A percentile compares a stretch with the other conserved stretches of the same genome.
Conservation (phyloP, 768 basidiomycete species). For the Tylopilus rubrobrunneus region DNA sequence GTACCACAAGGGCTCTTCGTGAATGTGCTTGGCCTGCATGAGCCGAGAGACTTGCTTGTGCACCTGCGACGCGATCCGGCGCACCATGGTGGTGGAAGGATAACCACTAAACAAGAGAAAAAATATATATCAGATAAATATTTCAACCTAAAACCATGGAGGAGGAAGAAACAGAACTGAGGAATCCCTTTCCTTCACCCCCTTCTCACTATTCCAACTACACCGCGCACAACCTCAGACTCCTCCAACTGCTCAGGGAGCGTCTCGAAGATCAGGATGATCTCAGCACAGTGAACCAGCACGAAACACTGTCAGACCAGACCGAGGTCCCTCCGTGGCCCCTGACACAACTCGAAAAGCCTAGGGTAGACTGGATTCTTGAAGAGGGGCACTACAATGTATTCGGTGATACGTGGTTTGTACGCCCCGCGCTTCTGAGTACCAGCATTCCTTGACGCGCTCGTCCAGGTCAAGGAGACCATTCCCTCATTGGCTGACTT, state of each 20-base stretch:
- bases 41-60: conserved; percentile 84
- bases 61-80: conserved; percentile 81
- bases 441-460: conserved; percentile 15
- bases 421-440: conserved; percentile 37
- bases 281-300: conserved; percentile 46
- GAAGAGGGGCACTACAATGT: conserved; percentile 79
- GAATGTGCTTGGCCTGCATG: conserved; percentile 59
- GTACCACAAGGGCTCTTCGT: conserved; percentile 75
- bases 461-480: conserved; percentile 63
- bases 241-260: conserved; percentile 60
- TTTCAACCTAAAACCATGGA: conserved; percentile 26
- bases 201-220: conserved; percentile 82
- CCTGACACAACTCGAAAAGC: conserved; percentile 73
- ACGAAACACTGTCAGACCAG: conserved; percentile 66
- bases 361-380: conserved; percentile 86
- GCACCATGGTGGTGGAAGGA: conserved; percentile 40
- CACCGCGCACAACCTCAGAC: conserved; percentile 65
- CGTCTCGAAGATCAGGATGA: conserved; percentile 41
- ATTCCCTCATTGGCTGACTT: conserved; percentile 78
- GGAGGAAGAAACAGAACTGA: conserved; percentile 71
- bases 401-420: conserved; percentile 90
- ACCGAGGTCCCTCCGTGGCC: conserved; percentile 75
- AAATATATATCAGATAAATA: background rate
- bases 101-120: background rate
- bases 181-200: conserved; percentile 87